Evolutionary conservation across 495 filamentous ascomycete genomes (phyloP), one percentile per base, ranked within the genome.

Genomic region (Aspergillus panamensis): DNA sequence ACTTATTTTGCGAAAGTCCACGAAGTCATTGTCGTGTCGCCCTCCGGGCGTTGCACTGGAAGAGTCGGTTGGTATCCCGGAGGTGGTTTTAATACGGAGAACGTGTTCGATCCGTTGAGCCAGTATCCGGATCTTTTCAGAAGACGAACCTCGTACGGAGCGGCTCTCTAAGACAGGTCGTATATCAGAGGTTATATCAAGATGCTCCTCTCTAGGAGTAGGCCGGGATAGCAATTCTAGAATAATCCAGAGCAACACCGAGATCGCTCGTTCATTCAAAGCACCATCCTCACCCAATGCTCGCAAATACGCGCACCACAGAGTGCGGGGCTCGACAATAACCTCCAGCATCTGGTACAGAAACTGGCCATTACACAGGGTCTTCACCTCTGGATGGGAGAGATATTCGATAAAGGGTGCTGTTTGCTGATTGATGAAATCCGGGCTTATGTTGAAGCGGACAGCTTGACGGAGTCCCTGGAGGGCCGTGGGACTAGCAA

Each of bases 21-120:
- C 70, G 62, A 78, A 80, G 63, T 93, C 90, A 63, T 95, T 93
- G 62, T 95, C 87, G 62, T 95, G 89, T 0, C 90, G 80, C 0
- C 90, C 89, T 3, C 89, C 89, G 4, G 87, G 82, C 1, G 59
- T 67, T 17, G 25, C 48, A 0, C 64, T 68, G 1, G 42, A 53
- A 14, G 48, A 13, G 25, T 60, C 31, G 7, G 20, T 17, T 1
- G 43, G 12, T 10, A 37, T 44, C 5, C 37, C 16, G 17, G 10
- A 54, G 29, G 64, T 59, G 0, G 68, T 58, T 35, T 62, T 66
- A 37, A 66, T 69, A 3, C 61, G 49, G 0, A 81, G 30, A 6
- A 73, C 52, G 50, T 81, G 66, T 40, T 79, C 69, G 48, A 85
- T 39, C 77, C 57, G 75, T 81, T 9, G 77, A 66, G 13, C 67